Base-by-base conservation (phyloP, 495 filamentous ascomycete genomes). In the Diplogelasinospora grovesii region DNA sequence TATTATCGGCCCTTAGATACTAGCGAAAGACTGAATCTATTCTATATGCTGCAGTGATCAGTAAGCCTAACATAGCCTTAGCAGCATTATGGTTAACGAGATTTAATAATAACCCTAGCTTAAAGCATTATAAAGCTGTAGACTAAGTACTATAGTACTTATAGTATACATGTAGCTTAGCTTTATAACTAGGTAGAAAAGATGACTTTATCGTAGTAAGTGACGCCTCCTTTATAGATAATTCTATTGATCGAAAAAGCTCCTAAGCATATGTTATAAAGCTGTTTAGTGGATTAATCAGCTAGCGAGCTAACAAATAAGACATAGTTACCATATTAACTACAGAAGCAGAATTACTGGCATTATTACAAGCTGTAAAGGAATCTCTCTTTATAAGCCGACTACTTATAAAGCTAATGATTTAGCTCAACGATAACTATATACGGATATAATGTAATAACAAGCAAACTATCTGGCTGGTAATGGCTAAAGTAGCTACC, bases 21-120 rank as follows among this genome's bases (percentile, higher is more conserved):
- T 35, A 39, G 27, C 34, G 22, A 18, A 45, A 39, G 16, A 31
- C 26, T 28, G 42, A 35, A 28, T 45, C 42, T 0, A 16, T 43
- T 16, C 35, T 49, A 26, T 48, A 48, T 18, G 26, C 37, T 10
- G 31, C 30, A 10, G 39, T 48, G 13, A 41, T 38, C 15, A 48
- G 33, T 4, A 36, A 40, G 14, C 34, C 34, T 21, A 40, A 49
- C 31, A 29, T 49, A 16, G 46, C 39, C 4, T 49, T 49, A 19
- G 45, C 36, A 16, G 18, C 24, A 1, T 35, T 22, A 24, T 2
- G 29, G 14, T 25, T 36, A 2, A 35, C 24, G 1, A 26, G 35
- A 34, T 49, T 43, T 14, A 29, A 15, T 14, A 28, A 9, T 6
- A 45, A 45, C 29, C 42, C 42, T 19, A 28, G 42, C 26, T 35